Conservation (phyloP, 148 eudicot species). For the Cornus suecica region DNA sequence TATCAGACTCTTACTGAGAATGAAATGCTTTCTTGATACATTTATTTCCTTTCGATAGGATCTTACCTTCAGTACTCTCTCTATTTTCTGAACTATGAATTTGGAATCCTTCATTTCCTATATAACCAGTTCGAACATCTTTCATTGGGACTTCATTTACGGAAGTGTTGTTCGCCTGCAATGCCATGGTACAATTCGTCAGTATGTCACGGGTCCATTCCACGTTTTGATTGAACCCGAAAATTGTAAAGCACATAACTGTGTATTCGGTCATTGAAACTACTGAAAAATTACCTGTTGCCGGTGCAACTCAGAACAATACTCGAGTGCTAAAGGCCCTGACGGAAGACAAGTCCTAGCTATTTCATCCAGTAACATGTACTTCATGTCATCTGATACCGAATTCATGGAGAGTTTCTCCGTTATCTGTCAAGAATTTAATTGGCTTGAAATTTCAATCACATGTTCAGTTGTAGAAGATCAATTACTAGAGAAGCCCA, state of each 20-base stretch:
- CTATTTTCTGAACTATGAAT: too few species aligned
- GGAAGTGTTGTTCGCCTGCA: background rate
- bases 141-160: conserved; percentile 2
- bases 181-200: background rate
- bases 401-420: conserved; percentile 35
- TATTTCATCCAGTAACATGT: conserved; percentile 58
- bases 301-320: conserved; percentile 22
- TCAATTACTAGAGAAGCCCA: background rate
- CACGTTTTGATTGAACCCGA: too few species aligned
- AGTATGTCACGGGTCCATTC: too few species aligned
- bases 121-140: conserved; percentile 5
- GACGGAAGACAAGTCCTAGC: conserved; percentile 35
- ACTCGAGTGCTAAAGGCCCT: conserved; percentile 51
- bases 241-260: background rate
- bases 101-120: background rate
- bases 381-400: conserved; percentile 52
- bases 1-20: background rate
- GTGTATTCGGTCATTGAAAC: background rate
- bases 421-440: conserved; percentile 38
- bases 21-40: background rate
- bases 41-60: background rate
- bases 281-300: conserved; percentile 20
- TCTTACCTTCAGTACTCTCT: background rate
- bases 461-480: background rate
- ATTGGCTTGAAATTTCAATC: background rate